Evolutionary conservation across 179 eudicot genomes (phyloP).

Genomic region (Nepenthes alata): DNA sequence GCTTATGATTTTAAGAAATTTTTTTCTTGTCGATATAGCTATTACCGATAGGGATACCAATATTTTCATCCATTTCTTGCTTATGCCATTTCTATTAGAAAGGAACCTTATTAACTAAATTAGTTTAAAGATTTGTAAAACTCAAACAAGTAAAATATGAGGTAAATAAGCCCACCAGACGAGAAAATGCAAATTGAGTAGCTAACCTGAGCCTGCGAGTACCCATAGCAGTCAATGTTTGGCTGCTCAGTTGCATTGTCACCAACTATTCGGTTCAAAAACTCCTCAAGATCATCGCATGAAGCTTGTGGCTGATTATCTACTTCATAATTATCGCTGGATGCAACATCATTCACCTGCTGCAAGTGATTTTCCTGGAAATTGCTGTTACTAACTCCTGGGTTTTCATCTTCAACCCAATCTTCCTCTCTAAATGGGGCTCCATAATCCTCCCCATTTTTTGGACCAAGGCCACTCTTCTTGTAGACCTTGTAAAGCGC

Average conservation of each 20-base stretch:
- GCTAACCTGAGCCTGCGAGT: constrained; percentile 23
- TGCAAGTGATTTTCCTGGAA: constrained; percentile 12
- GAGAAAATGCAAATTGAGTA: background rate
- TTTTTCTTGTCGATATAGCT: too few species aligned
- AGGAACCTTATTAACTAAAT: too few species aligned
- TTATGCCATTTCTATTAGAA: too few species aligned
- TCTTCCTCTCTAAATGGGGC: constrained; percentile 95
- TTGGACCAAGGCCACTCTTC: constrained; percentile 96
- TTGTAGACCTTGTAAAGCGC: constrained; percentile 69
- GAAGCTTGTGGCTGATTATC: constrained; percentile 15
- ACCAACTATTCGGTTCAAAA: constrained; percentile 26
- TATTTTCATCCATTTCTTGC: too few species aligned
- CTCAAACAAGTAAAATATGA: background rate
- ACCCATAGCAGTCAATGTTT: constrained; percentile 16
- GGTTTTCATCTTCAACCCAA: constrained; percentile 56
- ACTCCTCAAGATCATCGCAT: constrained; percentile 29
- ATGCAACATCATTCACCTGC: constrained; percentile 12
- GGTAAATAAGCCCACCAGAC: background rate
- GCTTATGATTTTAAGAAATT: too few species aligned
- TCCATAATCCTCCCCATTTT: constrained; percentile 91
- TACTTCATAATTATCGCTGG: constrained; percentile 9
- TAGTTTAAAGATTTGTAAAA: too few species aligned
- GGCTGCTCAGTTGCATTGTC: constrained; percentile 22
- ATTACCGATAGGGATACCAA: too few species aligned
- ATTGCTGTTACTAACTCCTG: constrained; percentile 4